Base-by-base conservation (phyloP, 2,329 filamentous ascomycete species). In the Pseudonectria foliicola region DNA sequence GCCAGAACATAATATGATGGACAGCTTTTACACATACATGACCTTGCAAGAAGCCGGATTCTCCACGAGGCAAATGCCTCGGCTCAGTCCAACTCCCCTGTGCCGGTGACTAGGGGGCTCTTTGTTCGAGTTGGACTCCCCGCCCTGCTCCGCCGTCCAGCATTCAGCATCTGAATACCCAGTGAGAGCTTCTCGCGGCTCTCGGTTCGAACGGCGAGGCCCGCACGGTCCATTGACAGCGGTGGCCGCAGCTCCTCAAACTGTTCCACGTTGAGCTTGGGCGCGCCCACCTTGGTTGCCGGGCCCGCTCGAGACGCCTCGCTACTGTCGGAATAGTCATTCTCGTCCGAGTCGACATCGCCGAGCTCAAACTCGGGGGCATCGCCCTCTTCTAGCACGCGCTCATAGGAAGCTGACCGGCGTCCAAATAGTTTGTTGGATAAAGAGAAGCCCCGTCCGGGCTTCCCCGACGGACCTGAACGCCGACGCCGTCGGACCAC, bases 321-420 rank as follows among this genome's bases (percentile, higher is more conserved):
- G 42, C 71, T 77, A 42, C 71, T 71, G 51, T 84, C 80, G 0
- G 78, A 81, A 48, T 71, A 67, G 1, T 80, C 76, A 37, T 78
- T 76, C 6, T 81, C 75, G 34, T 78, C 73, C 2, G 77, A 79
- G 21, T 80, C 75, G 7, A 77, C 62, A 12, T 78, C 78, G 18
- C 74, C 77, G 2, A 95, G 73, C 55, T 95, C 89, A 53, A 94
- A 90, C 27, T 87, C 82, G 35, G 75, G 66, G 10, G 66, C 63
- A n/a, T 77, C 75, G 10, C 84, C 88, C 47, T 89, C 84, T 61
- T 95, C 88, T 33, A 93, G 64, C 3, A 95, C 82, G 21, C 87
- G 80, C 55, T 95, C 89, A 54, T 95, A 95, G 3, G 73, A 67
- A 7, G 67, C 55, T 1, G 65, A 61, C 32, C 57, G 62, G 5